phyloP scores from a whole-genome alignment of 2,329 filamentous ascomycete species.

The Xylaria sp. region DNA sequence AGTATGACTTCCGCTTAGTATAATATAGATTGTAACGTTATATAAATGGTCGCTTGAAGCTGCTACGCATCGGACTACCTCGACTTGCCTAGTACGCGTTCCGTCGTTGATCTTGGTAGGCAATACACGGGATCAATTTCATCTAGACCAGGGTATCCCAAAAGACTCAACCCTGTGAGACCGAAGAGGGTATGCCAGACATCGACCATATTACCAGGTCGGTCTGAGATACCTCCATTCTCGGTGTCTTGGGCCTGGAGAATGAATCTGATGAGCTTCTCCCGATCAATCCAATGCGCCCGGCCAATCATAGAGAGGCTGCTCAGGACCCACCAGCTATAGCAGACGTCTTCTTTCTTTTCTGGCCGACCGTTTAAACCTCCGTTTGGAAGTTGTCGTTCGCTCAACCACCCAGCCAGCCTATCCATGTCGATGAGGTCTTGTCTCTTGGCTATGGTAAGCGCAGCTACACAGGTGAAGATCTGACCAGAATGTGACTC shows the following conservation, averaged over 20 bases:
- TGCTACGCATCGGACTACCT: conserved; percentile 37
- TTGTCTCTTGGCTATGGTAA: conserved; percentile 83
- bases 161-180: conserved; percentile 84
- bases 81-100: conserved; percentile 64
- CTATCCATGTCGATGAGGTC: conserved; percentile 86
- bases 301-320: conserved; percentile 89
- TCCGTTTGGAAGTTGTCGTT: conserved; percentile 86
- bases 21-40: too few species aligned
- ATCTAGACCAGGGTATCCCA: conserved; percentile 79
- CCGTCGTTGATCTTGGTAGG: conserved; percentile 75
- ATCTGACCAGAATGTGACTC: conserved; percentile 97
- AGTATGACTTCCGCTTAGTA: background rate
- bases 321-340: conserved; percentile 98
- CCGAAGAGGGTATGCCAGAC: conserved; percentile 96
- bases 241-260: conserved; percentile 88
- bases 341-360: conserved; percentile 96
- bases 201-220: conserved; percentile 94
- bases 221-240: conserved; percentile 85
- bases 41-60: background rate
- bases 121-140: conserved; percentile 91
- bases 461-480: conserved; percentile 89
- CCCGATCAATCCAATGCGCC: conserved; percentile 91
- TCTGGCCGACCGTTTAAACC: conserved; percentile 95
- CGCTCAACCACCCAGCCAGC: conserved; percentile 89
- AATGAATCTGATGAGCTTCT: conserved; percentile 84